Evolutionary conservation across 495 filamentous ascomycete species (phyloP).

Genomic region (Thermothielavioides terrestris): DNA sequence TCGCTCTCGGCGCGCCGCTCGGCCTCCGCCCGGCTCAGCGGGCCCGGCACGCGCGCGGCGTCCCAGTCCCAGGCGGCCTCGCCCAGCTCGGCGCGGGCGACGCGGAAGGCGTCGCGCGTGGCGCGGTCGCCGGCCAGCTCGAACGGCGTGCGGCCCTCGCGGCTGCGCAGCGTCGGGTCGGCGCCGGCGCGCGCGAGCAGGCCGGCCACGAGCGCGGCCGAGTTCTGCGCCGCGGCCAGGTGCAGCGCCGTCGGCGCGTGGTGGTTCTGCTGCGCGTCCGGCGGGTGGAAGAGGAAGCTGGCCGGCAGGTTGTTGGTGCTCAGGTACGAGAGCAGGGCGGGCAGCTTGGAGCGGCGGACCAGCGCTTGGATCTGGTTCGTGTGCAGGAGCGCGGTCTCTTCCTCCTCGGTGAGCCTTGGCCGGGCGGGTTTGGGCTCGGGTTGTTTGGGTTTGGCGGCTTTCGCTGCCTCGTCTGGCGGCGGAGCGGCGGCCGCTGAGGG

Average conservation of each 20-base stretch:
- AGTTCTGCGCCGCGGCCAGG: slow-evolving; percentile 70
- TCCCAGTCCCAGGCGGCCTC: slow-evolving; percentile 76
- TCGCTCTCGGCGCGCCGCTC: slow-evolving; percentile 56
- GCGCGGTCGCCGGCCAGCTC: slow-evolving; percentile 78
- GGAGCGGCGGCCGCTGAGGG: slow-evolving; percentile 48
- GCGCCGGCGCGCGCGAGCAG: slow-evolving; percentile 68
- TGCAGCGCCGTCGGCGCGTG: slow-evolving; percentile 84
- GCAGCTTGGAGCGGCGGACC: slow-evolving; percentile 82
- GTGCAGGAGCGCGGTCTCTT: slow-evolving; percentile 70
- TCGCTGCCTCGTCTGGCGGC: slow-evolving; percentile 34
- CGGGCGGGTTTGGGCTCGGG: slow-evolving; percentile 35
- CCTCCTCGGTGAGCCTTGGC: slow-evolving; percentile 65
- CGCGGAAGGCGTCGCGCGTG: slow-evolving; percentile 85
- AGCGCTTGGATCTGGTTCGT: slow-evolving; percentile 80
- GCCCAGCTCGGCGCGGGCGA: slow-evolving; percentile 74
- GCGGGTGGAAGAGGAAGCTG: slow-evolving; percentile 72
- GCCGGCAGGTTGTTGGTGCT: slow-evolving; percentile 60
- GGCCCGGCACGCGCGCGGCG: slow-evolving; percentile 56
- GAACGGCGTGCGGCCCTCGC: slow-evolving; percentile 68
- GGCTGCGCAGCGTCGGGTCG: slow-evolving; percentile 63
- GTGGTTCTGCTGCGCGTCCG: slow-evolving; percentile 57
- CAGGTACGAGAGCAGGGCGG: slow-evolving; percentile 78
- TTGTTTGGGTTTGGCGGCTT: slow-evolving; percentile 31
- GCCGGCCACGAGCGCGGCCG: slow-evolving; percentile 60
- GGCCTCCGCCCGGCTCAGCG: slow-evolving; percentile 58